Base-by-base conservation (phyloP, 106 monocot species). In the Posidonia australis region DNA sequence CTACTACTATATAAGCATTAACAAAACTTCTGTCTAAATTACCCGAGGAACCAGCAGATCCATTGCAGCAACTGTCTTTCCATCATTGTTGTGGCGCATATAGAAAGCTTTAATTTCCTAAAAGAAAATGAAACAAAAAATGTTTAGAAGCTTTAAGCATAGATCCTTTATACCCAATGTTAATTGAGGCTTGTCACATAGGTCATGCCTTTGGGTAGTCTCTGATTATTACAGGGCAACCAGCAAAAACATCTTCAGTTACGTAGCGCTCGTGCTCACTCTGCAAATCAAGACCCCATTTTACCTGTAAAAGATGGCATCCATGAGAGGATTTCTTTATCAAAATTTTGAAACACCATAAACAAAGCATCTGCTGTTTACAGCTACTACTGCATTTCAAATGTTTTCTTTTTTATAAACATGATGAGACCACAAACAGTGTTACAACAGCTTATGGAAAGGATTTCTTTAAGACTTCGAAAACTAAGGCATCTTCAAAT, bases 221-320 rank as follows among this genome's bases (percentile, higher is more conserved):
- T 76, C 83, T 79, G 43, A 89, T 86, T 65, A 89, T 89, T 31
- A 94, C 93, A 42, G 93, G 89, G 46, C 89, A 74, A 16, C 93
- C 93, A 77, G 70, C 77, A 77, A 89, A 90, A 66, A 61, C 84
- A 67, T 82, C 70, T 79, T 94, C 93, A 58, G 86, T 94, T 63
- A 94, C 86, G 73, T 89, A 94, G 67, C 89, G 65, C 67, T 94
- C 93, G 84, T 94, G 93, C 74, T 94, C 93, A 76, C 93, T 94
- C 84, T 94, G 93, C 81, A 94, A 73, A 74, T 94, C 93, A 71
- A 74, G 62, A 57, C 93, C 93, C 93, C 93, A 94, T 51, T 89
- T 86, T 48, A 94, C 93, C 93, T 94, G 67, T 36, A 58, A 24
- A 58, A 49, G 10, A 30, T 18, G 13, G 49, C 46, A 66, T 20